Evolutionary conservation across 495 filamentous ascomycete species (phyloP), one percentile per base, ranked within the genome.

Genomic region (Bryoglossum gracile): DNA sequence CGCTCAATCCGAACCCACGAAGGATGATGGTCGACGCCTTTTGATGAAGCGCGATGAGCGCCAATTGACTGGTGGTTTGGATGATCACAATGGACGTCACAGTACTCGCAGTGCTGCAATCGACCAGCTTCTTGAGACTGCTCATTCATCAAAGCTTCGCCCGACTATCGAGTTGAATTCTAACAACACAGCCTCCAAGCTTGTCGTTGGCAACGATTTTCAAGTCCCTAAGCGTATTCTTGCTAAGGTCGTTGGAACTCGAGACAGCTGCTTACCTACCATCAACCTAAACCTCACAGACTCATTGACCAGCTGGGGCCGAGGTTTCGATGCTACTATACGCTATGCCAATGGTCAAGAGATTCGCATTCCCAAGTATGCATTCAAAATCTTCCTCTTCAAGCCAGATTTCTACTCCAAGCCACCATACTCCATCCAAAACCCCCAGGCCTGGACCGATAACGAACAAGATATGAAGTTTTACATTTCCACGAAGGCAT

Each of bases 331-430:
- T 14, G 86, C 83, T 43, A 86, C 79, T 11, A 62, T 82, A 43
- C 64, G 78, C 23, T 82, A 87, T 56, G 62, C 76, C 1, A 66
- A 76, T 23, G 62, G 57, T 23, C 58, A 63, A 42, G 84, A 95
- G 51, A 74, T 67, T 3, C 82, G 78, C 17, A 79, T 96, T 24
- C 86, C 89, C 4, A 89, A 89, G 56, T 79, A 80, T 45, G 89
- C 83, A n/a, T 75, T 94, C 55, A 81, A 83, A 53, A 72, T 96
- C 43, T 70, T 82, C 13, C 80, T 89, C 54, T 87, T 81, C 75
- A 77, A 77, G 19, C 72, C 75, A 0, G 75, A 73, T 1, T 80
- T 85, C 51, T 79, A 83, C 25, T 67, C 8, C 57, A 58, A 17
- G 56, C n/a, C 17, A 16, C 11, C 8, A 10, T 3, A n/a, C 14